Base-by-base conservation (phyloP, 768 basidiomycete genomes). In the Mycena leptocephala region DNA sequence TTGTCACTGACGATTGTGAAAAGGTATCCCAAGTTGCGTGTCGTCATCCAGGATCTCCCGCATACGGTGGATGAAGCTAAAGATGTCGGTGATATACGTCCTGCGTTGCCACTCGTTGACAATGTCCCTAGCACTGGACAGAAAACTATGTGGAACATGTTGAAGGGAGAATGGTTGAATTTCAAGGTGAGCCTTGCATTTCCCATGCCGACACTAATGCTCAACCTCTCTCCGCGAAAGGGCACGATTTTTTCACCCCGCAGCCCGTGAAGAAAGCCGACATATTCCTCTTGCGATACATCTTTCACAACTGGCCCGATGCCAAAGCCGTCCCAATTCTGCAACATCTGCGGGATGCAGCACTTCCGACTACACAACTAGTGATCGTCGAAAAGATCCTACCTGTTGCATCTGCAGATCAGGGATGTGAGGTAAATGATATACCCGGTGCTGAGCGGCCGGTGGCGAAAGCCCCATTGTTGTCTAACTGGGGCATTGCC, bases 271-370 rank as follows among this genome's bases (percentile, higher is more conserved):
- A n/a, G n/a, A n/a, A n/a, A n/a, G n/a, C n/a, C n/a, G n/a, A n/a
- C n/a, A n/a, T n/a, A n/a, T 33, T 14, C 32, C 59, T 70, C 69
- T 2, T 46, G 56, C n/a, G n/a, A n/a, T n/a, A n/a, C n/a, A n/a
- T n/a, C n/a, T n/a, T n/a, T n/a, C 69, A 70, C 69, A 43, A 70
- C 41, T 70, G 69, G 69, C 3, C 37, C 18, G 56, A 70, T 32
- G 41, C 26, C 28, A 14, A 20, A 16, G 14, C 6, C 20, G 41
- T 70, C 10, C 6, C 43, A 24, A 70, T 70, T 10, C 69, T 70
- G 4, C 37, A 61, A 16, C 3, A 56, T 16, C 28, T 68, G 35
- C 51, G 66, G 14, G 33, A 37, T 9, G 66, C 53, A 1, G 66
- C 66, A 26, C 66, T 14, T 10, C 66, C 66, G 5, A 14, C 51